A percentile compares a stretch with the other conserved stretches of the same genome.
Evolutionary conservation across 352 stramenopile species (phyloP).

Genomic region (Globisporangium splendens): DNA sequence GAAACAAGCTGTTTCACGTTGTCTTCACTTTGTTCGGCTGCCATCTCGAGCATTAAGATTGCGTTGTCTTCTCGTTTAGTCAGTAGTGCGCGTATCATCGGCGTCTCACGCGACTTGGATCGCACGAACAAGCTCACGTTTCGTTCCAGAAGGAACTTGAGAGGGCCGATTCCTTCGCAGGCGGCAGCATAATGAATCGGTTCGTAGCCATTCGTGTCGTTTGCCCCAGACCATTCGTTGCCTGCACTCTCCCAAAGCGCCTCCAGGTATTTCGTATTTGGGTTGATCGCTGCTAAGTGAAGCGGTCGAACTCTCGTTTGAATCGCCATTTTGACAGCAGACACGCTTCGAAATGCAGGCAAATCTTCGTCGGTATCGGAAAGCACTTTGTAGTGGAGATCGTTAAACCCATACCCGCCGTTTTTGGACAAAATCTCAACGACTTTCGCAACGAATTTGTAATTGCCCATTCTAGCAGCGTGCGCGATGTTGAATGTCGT

Average conservation of each 20-base stretch:
- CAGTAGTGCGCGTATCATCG: conserved; percentile 52
- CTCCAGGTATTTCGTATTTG: conserved; percentile 61
- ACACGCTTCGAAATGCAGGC: conserved; percentile 52
- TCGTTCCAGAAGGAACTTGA: conserved; percentile 59
- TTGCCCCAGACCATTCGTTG: conserved; percentile 42
- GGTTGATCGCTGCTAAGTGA: conserved; percentile 74
- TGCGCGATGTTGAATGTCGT: conserved; percentile 20
- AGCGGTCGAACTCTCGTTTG: conserved; percentile 63
- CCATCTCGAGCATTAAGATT: conserved; percentile 59
- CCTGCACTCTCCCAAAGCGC: conserved; percentile 52
- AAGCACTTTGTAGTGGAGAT: conserved; percentile 56
- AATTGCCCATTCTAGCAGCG: conserved; percentile 31
- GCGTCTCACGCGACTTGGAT: conserved; percentile 60
- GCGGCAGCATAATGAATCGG: conserved; percentile 66
- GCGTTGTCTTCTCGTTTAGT: conserved; percentile 50
- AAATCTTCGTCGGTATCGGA: conserved; percentile 33
- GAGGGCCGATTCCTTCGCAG: conserved; percentile 43
- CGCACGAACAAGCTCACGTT: conserved; percentile 50
- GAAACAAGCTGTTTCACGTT: conserved; percentile 31
- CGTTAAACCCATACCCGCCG: conserved; percentile 61
- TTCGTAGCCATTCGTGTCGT: conserved; percentile 60
- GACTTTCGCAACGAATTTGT: conserved; percentile 31
- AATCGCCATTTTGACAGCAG: conserved; percentile 62
- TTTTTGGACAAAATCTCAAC: conserved; percentile 38
- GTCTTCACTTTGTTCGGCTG: conserved; percentile 29